Evolutionary conservation across 805 yeast genomes (phyloP), one percentile per base, ranked within the genome.

Genomic region (Ogataea methylovora): DNA sequence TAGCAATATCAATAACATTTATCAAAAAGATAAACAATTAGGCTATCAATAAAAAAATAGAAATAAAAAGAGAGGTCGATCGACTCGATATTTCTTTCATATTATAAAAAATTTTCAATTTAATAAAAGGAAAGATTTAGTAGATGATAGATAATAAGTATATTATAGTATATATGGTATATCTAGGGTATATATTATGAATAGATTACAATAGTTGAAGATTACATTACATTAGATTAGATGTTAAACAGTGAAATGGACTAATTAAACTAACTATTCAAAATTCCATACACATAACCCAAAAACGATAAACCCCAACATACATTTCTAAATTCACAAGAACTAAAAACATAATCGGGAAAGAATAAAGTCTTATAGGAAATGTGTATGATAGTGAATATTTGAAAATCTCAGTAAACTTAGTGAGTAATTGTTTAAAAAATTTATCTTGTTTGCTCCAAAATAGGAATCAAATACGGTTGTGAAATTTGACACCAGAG

Each of bases 381-480:
- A 35, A 22, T 35, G 14, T 13, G 8, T 6, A 10, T 13, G 17
- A 8, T 13, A 13, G 8, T 15, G 13, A 38, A 28, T 41, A 22
- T 39, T 42, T 33, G 26, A 17, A 28, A 27, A 38, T 45, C 52
- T 39, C 44, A 38, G 43, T 33, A 28, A 22, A 35, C 27, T 37
- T 41, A 45, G 44, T 38, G 43, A 37, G 20, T 31, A 33, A 35
- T 29, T 32, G 19, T n/a, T 27, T 30, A 27, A 9, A 27, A 61
- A 40, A 29, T 69, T 45, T 43, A 59, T 82, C 86, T 84, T 65
- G 94, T 81, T 84, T 80, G 87, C 87, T 65, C 81, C 76, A 76
- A 79, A 84, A 84, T 83, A 80, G 94, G 88, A 79, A 73, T 79
- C 73, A 71, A 71, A 71, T 76, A 80, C 63, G 58, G 78, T 43